Evolutionary conservation across 2,329 filamentous ascomycete species (phyloP), one percentile per base, ranked within the genome.

Genomic region (Colletotrichum sp.): DNA sequence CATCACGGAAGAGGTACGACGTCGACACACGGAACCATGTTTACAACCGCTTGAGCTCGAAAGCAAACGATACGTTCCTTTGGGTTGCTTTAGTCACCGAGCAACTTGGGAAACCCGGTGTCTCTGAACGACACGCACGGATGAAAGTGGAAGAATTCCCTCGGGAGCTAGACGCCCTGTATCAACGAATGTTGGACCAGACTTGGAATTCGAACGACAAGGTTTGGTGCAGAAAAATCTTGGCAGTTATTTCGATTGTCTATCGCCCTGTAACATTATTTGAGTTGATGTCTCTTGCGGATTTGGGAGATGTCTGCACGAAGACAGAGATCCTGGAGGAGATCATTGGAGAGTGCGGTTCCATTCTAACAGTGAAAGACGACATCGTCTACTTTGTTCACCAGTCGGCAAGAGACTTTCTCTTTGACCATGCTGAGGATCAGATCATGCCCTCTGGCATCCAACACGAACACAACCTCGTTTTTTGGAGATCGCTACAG

Each of bases 1-100:
- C 8, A 72, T 73, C 18, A 10, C 8, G 12, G 1, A 79, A 75
- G 28, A 26, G 52, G 0, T 78, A 78, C 26, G 26, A 80, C 26
- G 2, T 67, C 1, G 6, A n/a, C 32, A 75, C 68, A 2, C 66
- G 67, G 16, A 13, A 74, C 0, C 26, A n/a, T 13, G 76, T 82
- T 4, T 5, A 69, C 24, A 2, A 60, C 1, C 62, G 81, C 52
- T 49, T 87, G 3, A 55, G 26, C 1, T 30, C 52, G 5, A 86
- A 88, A 39, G 80, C 85, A 8, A 76, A 86, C 18, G 81, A 78
- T 9, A 88, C 86, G 1, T 86, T 86, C 64, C 82, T 86, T 15
- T 86, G 83, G 85, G 84, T 85, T 15, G 82, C 84, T 26, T 62
- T 79, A 12, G 78, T 79, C 9, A 71, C 66, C 8, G 32, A 79